phyloP scores from a whole-genome alignment of 257 asterid species.

The Fraxinus pennsylvanica region DNA sequence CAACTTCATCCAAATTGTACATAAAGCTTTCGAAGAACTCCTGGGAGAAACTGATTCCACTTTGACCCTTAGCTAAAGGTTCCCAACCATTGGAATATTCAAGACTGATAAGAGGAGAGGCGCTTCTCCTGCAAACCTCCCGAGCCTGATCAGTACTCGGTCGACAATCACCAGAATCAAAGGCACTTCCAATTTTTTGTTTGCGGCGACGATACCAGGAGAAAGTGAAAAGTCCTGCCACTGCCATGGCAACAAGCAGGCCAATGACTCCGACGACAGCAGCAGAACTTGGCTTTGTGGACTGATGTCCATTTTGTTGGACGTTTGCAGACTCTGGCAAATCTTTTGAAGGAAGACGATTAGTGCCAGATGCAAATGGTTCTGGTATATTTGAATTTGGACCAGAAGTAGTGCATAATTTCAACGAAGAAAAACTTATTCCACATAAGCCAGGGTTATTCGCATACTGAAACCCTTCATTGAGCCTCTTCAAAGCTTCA shows the following conservation, averaged over 20 bases:
- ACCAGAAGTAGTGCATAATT: constrained; percentile 50
- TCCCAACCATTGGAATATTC: constrained; percentile 93
- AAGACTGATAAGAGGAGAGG: constrained; percentile 80
- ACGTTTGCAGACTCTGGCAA: constrained; percentile 85
- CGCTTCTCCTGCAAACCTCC: constrained; percentile 64
- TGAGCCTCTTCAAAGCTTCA: constrained; percentile 77
- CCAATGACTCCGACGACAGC: constrained; percentile 49
- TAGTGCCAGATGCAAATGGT: constrained; percentile 60
- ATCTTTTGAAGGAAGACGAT: constrained; percentile 59
- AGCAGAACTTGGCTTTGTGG: constrained; percentile 51
- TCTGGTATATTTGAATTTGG: constrained; percentile 54
- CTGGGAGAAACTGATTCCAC: constrained; percentile 63
- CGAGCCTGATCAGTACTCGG: constrained; percentile 62
- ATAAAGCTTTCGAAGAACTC: constrained; percentile 78
- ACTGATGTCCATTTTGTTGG: constrained; percentile 33
- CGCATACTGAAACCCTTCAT: constrained; percentile 75
- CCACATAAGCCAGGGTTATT: constrained; percentile 85
- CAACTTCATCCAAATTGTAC: constrained; percentile 87
- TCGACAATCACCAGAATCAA: constrained; percentile 59
- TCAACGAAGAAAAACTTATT: constrained; percentile 47
- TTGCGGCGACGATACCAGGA: constrained; percentile 72
- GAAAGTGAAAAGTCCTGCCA: constrained; percentile 55
- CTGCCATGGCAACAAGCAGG: constrained; percentile 39
- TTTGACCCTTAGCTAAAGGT: constrained; percentile 63
- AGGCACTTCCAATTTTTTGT: constrained; percentile 71